Percentiles rank a stretch among this genome's conserved stretches.
Evolutionary conservation across 345 rosid genomes (phyloP).

Genomic region (Draba incana): DNA sequence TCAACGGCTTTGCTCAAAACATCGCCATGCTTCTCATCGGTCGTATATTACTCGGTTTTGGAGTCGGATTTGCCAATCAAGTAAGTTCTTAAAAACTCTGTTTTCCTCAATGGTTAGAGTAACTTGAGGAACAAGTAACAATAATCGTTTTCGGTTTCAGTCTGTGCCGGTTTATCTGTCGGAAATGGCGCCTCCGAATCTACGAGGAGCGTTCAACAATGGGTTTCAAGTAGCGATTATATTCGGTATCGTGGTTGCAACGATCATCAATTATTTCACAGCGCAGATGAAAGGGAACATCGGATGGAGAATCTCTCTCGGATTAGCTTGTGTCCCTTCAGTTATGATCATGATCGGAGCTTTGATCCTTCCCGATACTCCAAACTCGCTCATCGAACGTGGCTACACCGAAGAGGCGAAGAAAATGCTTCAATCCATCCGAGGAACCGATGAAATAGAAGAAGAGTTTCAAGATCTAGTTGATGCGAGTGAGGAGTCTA

Average conservation of each 20-base stretch:
- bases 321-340: constrained; percentile 69
- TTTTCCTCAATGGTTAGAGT: not conserved
- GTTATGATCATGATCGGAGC: constrained; percentile 69
- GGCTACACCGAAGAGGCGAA: constrained; percentile 64
- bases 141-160: constrained; percentile 34
- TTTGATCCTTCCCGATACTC: constrained; percentile 70
- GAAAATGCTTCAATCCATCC: constrained; percentile 56
- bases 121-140: constrained; percentile 14
- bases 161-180: constrained; percentile 79
- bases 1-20: constrained; percentile 63
- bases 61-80: constrained; percentile 92
- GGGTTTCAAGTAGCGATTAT: constrained; percentile 81
- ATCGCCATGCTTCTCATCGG: constrained; percentile 62
- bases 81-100: constrained; percentile 33
- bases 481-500: constrained; percentile 64
- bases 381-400: constrained; percentile 75
- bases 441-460: constrained; percentile 57
- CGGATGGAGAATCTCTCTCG: constrained; percentile 80
- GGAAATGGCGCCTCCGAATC: constrained; percentile 78
- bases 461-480: constrained; percentile 67
- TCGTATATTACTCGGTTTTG: constrained; percentile 72
- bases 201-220: constrained; percentile 81
- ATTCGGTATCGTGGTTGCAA: constrained; percentile 68
- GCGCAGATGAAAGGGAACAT: constrained; percentile 54
- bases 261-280: constrained; percentile 66